phyloP scores from a whole-genome alignment of 495 filamentous ascomycete species.

The Polyplosphaeria fusca region DNA sequence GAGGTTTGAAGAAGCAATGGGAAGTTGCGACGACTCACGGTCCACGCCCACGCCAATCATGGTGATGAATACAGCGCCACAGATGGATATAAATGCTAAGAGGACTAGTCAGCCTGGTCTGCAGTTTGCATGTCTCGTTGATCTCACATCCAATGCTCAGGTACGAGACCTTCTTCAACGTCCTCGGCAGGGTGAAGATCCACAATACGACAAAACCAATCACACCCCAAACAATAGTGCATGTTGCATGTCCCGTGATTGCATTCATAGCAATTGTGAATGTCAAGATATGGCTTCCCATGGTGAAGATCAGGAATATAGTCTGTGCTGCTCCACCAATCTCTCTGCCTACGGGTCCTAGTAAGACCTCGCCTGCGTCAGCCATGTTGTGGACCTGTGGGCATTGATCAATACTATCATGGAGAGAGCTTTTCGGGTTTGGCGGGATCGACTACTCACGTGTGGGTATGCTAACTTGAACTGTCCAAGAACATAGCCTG shows the following conservation, averaged over 20 bases:
- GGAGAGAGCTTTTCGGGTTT: neutral
- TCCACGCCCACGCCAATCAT: conserved; percentile 52
- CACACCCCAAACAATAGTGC: conserved; percentile 35
- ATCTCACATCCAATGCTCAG: conserved; percentile 58
- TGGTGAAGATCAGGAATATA: conserved; percentile 69
- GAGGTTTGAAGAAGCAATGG: neutral
- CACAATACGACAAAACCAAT: conserved; percentile 60
- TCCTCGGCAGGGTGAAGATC: conserved; percentile 64
- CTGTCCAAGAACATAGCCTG: conserved; percentile 70
- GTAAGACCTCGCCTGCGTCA: conserved; percentile 66
- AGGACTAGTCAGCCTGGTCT: conserved; percentile 13
- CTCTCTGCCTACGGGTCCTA: conserved; percentile 61
- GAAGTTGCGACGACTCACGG: conserved; percentile 3
- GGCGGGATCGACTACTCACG: conserved; percentile 24
- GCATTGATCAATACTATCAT: neutral
- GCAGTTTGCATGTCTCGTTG: conserved; percentile 31
- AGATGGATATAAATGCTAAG: conserved; percentile 61
- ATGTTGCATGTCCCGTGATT: conserved; percentile 60
- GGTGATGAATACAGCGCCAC: conserved; percentile 61
- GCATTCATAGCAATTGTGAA: conserved; percentile 69
- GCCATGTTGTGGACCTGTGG: conserved; percentile 59
- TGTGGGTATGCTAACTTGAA: conserved; percentile 69
- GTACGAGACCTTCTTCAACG: conserved; percentile 51
- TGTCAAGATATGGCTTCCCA: conserved; percentile 69
- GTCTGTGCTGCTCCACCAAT: conserved; percentile 61